Evolutionary conservation across 2,329 filamentous ascomycete species (phyloP), one percentile per base, ranked within the genome.

Genomic region (Xylariomycetidae sp.): DNA sequence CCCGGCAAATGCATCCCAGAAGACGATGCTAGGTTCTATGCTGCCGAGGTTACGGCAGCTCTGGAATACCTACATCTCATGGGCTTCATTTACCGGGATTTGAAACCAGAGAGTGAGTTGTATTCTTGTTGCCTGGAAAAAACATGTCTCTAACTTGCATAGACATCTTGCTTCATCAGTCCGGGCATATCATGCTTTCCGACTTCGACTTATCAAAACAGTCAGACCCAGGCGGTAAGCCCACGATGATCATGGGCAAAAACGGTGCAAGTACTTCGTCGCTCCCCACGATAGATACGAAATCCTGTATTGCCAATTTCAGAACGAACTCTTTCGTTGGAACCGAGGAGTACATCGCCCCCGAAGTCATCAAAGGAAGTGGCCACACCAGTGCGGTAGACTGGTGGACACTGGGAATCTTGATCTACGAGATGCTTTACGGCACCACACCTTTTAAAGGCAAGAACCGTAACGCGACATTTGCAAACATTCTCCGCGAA

Each of bases 141-240:
- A 23, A 10, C 31, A 9, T 5, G 25, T 23, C 67, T 53, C 72
- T 48, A 16, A 25, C 16, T 4, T 25, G 5, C 23, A 6, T 48
- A 96, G 89, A 98, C 53, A 98, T 98, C 46, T 73, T 98, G 11
- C 79, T 98, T 15, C 92, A 98, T 60, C 92, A 98, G 62, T 97
- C 92, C n/a, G 92, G 92, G 12, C 92, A 98, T 62, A 98, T 98
- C 51, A 98, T 98, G 92, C 76, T 98, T 59, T 97, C 92, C 41
- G 92, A 98, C 66, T 98, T 98, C 63, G 92, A 98, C 63, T 67
- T 98, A 42, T 96, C 89, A 8, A 98, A 98, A 64, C 92, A 98
- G 64, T 98, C 92, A 6, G 92, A 94, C 47, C 82, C 87, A 12
- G 92, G 89, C 54, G 92, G 92, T 66, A 90, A 90, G 56, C 92